These are phyloP conservation scores for Clonostachys sp. DNA, from an alignment of 2,329 filamentous ascomycete species.

Conservation along the genomic window DNA sequence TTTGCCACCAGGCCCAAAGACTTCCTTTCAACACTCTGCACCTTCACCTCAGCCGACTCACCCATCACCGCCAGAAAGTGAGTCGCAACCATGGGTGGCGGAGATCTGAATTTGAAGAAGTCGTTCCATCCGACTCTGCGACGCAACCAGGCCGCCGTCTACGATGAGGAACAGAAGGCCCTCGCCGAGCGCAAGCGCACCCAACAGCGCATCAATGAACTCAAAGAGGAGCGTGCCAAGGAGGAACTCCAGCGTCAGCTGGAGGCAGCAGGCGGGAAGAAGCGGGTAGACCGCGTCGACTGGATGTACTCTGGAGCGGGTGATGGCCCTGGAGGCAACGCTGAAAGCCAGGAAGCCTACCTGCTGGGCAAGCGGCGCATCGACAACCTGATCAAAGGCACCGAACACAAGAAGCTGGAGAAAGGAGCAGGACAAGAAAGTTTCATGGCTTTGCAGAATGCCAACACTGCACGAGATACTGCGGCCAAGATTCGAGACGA, in stretches of 20 bases:
- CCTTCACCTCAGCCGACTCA: conserved; percentile 3
- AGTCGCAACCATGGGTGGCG: conserved; percentile 72
- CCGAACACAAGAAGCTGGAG: conserved; percentile 74
- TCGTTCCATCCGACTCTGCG: conserved; percentile 90
- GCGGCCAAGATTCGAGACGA: conserved; percentile 86
- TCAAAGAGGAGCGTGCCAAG: conserved; percentile 87
- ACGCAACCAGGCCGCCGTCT: conserved; percentile 87
- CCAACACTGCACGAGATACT: conserved; percentile 73
- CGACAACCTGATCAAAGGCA: conserved; percentile 74
- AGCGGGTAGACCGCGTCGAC: conserved; percentile 78
- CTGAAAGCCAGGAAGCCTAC: conserved; percentile 91
- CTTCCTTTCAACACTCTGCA: not conserved
- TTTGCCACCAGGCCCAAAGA: no score
- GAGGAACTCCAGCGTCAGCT: conserved; percentile 89
- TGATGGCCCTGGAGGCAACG: conserved; percentile 67
- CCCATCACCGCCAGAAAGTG: not conserved
- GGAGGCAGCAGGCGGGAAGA: conserved; percentile 80
- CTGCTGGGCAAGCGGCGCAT: conserved; percentile 88
- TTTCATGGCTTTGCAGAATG: conserved; percentile 59
- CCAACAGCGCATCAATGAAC: conserved; percentile 85
- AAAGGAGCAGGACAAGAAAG: conserved; percentile 63
- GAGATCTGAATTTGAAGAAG: conserved; percentile 92
- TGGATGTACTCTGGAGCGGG: conserved; percentile 97
- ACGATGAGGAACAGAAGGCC: conserved; percentile 87
- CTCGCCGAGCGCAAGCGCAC: conserved; percentile 93